Percentiles rank a stretch among this genome's conserved stretches.
Evolutionary conservation across 2,329 filamentous ascomycete species (phyloP).

Genomic region (Botrytis paeoniae): DNA sequence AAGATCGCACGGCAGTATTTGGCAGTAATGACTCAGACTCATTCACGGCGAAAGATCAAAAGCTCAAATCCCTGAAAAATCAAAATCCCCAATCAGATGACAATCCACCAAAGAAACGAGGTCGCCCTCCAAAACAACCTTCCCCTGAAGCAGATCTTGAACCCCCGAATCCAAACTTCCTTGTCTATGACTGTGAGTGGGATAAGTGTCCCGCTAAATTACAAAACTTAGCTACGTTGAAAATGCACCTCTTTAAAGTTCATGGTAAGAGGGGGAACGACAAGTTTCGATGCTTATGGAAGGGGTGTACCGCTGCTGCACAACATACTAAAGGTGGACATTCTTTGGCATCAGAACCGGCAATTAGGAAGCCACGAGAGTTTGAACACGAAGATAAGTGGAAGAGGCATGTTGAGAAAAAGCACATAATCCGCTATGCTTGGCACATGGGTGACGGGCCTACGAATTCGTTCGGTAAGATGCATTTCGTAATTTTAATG

Average conservation of each 20-base stretch:
- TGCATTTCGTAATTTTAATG: not conserved
- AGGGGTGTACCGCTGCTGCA: conserved; percentile 38
- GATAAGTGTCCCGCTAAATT: conserved; percentile 55
- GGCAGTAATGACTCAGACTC: not conserved
- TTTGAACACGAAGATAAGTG: conserved; percentile 40
- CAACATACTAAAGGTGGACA: conserved; percentile 23
- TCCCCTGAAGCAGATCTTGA: conserved; percentile 14
- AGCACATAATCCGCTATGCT: conserved; percentile 51
- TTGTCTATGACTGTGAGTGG: conserved; percentile 61
- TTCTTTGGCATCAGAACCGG: conserved; percentile 20
- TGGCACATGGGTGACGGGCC: conserved; percentile 62
- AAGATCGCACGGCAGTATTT: not conserved
- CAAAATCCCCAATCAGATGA: not conserved
- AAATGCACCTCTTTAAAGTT: conserved; percentile 50
- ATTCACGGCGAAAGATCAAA: not conserved
- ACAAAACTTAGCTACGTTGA: conserved; percentile 59
- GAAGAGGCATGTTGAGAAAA: conserved; percentile 50
- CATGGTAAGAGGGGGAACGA: conserved; percentile 42
- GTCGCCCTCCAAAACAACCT: conserved; percentile 21
- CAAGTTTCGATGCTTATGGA: conserved; percentile 41
- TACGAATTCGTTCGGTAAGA: conserved; percentile 34
- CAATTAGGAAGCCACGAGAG: not conserved
- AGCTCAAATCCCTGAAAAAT: not conserved
- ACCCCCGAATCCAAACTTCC: conserved; percentile 43
- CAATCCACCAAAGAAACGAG: conserved; percentile 23